Evolutionary conservation across 2,329 filamentous ascomycete species (phyloP), one percentile per base, ranked within the genome.

Genomic region (Thelonectria blattea): DNA sequence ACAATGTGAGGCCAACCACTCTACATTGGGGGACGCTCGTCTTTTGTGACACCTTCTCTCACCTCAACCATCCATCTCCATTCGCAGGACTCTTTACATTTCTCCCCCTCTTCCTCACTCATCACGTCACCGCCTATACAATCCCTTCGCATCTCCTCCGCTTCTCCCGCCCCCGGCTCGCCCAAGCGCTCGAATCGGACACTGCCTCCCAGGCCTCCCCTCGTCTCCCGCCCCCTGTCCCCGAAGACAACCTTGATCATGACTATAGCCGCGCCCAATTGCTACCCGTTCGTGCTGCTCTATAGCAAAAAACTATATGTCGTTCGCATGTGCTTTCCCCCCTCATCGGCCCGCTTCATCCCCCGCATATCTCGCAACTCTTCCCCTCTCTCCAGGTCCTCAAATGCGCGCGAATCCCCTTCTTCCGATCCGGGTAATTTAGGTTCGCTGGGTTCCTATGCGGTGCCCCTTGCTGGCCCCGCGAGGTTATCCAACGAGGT

Each of bases 161-260:
- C 43, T 48, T 9, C 48, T 37, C 15, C 48, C 24, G 37, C 12
- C 18, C 56, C 37, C 45, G 34, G 20, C 49, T 32, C 42, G 11
- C 30, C 27, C 47, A 61, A 61, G 58, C 58, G 58, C 58, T 61
- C 58, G 58, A 61, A 61, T 61, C 58, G 49, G 53, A 57, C 58
- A 20, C 27, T 18, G 24, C 9, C 54, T 18, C 50, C 47, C 42
- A 32, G 32, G 30, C 52, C 48, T 52, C 24, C 17, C 32, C 27
- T 42, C 42, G 41, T 37, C 24, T 55, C 50, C 52, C 58, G 42
- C 47, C 58, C 58, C 58, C 18, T 41, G 58, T 57, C 48, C 24
- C 47, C 51, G 18, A 46, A 14, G n/a, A 24, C 15, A 10, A 41
- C 55, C 27, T 20, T 22, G 48, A 41, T 37, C 34, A 15, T 3